phyloP scores from a whole-genome alignment of 208 protist genomes.

The Leishmania tarentolae region DNA sequence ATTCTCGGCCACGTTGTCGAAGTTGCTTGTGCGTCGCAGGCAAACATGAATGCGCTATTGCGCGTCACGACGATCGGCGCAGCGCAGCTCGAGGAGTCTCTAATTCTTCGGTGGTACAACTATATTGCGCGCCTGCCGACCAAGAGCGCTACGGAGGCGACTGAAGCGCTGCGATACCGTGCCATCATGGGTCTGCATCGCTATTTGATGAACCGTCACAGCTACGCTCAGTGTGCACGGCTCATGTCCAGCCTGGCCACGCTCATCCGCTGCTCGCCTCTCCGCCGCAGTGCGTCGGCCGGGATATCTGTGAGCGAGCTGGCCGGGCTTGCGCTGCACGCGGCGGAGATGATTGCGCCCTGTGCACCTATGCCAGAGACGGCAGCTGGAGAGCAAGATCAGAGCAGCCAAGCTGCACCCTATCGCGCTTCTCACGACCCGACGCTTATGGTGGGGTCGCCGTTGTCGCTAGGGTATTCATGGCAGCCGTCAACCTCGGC shows the following conservation, averaged over 20 bases:
- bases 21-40: conserved; percentile 49
- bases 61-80: conserved; percentile 32
- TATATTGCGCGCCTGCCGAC: conserved; percentile 63
- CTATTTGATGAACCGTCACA: conserved; percentile 76
- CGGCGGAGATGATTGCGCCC: conserved; percentile 64
- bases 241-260: conserved; percentile 76
- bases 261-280: conserved; percentile 68
- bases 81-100: conserved; percentile 43
- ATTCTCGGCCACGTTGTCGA: conserved; percentile 44
- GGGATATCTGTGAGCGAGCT: conserved; percentile 61
- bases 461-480: conserved; percentile 40
- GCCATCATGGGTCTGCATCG: conserved; percentile 70
- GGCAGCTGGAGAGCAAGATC: conserved; percentile 3
- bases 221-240: conserved; percentile 72
- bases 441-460: conserved; percentile 26
- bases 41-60: conserved; percentile 41
- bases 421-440: neutral
- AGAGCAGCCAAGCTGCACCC: neutral
- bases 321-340: conserved; percentile 63
- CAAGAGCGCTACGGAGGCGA: conserved; percentile 47
- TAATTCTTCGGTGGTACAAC: conserved; percentile 65
- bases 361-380: conserved; percentile 26
- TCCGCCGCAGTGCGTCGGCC: conserved; percentile 31
- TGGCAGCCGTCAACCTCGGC: conserved; percentile 32
- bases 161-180: conserved; percentile 55